Evolutionary conservation across 1,284 basidiomycete genomes (phyloP).

Genomic region (Boletellus deceptivus): DNA sequence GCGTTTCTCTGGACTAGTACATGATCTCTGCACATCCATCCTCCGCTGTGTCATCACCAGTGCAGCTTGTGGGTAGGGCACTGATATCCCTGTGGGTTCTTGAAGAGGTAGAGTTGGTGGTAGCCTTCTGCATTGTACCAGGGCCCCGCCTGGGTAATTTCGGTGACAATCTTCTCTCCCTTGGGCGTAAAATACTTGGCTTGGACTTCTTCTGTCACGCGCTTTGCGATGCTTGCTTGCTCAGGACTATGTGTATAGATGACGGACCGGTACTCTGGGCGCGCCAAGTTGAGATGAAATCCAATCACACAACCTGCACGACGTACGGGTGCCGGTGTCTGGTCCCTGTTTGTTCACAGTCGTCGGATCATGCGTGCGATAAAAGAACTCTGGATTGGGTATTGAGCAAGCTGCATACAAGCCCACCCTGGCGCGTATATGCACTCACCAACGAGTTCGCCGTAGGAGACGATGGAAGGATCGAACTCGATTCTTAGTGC

Average conservation of each 20-base stretch:
- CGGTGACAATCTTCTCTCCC: conserved; percentile 75
- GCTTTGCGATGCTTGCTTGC: conserved; percentile 73
- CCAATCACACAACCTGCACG: neutral
- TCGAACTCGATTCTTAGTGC: conserved; percentile 86
- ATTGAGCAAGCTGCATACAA: neutral
- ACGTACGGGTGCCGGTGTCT: conserved; percentile 75
- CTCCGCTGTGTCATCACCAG: conserved; percentile 36
- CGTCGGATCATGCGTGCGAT: conserved; percentile 93
- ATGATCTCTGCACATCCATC: neutral
- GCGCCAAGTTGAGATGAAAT: conserved; percentile 1
- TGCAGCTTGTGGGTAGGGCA: conserved; percentile 53
- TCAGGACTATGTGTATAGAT: conserved; percentile 84
- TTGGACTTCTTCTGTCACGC: conserved; percentile 85
- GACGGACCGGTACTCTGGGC: conserved; percentile 86
- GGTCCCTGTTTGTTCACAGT: conserved; percentile 76
- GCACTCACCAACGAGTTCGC: conserved; percentile 73
- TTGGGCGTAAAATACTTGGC: conserved; percentile 78
- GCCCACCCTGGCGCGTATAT: neutral
- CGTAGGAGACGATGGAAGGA: conserved; percentile 74
- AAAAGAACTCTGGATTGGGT: conserved; percentile 74
- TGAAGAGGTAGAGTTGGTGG: conserved; percentile 83
- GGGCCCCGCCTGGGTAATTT: conserved; percentile 59
- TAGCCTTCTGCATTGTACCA: conserved; percentile 89
- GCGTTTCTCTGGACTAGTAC: conserved; percentile 25
- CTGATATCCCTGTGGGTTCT: conserved; percentile 59